These are phyloP conservation scores for Wickerhamiella hasegawae DNA, from an alignment of 805 yeast species.

Conservation along the genomic window DNA sequence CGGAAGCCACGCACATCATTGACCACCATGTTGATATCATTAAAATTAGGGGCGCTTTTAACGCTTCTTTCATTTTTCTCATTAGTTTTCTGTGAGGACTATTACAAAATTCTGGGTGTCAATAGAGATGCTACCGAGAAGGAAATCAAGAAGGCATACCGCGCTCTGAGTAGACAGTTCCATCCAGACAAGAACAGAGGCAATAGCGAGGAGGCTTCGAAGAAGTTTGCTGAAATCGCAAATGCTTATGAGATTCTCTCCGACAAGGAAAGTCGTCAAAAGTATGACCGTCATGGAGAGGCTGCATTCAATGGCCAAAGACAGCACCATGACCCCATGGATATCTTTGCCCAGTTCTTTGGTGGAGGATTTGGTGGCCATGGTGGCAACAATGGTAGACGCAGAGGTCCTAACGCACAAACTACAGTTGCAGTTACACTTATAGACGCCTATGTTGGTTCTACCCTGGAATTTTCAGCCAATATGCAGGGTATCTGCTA, in stretches of 20 bases:
- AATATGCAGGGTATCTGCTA: slow-evolving; percentile 63
- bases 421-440: slow-evolving; percentile 42
- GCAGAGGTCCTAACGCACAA: slow-evolving; percentile 47
- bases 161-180: slow-evolving; percentile 64
- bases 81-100: slow-evolving; percentile 19
- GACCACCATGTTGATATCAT: too few relatives aligned
- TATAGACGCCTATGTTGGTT: slow-evolving; percentile 58
- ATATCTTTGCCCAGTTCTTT: slow-evolving; percentile 50
- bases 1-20: too few relatives aligned
- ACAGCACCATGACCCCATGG: slow-evolving; percentile 32
- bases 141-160: slow-evolving; percentile 74
- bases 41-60: slow-evolving; percentile 3
- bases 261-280: slow-evolving; percentile 48
- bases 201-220: slow-evolving; percentile 58
- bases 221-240: slow-evolving; percentile 76
- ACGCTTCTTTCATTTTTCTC: slow-evolving; percentile 17
- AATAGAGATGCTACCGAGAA: slow-evolving; percentile 52
- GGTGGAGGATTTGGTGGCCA: slow-evolving; percentile 26
- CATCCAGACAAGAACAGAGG: slow-evolving; percentile 87
- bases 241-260: slow-evolving; percentile 81
- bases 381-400: slow-evolving; percentile 22
- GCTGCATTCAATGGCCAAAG: slow-evolving; percentile 40
- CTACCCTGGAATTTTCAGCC: slow-evolving; percentile 39
- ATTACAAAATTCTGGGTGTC: slow-evolving; percentile 50
- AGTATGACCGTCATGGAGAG: slow-evolving; percentile 64